phyloP scores from a whole-genome alignment of 306 rosid genomes.

The Acacia melanoxylon region DNA sequence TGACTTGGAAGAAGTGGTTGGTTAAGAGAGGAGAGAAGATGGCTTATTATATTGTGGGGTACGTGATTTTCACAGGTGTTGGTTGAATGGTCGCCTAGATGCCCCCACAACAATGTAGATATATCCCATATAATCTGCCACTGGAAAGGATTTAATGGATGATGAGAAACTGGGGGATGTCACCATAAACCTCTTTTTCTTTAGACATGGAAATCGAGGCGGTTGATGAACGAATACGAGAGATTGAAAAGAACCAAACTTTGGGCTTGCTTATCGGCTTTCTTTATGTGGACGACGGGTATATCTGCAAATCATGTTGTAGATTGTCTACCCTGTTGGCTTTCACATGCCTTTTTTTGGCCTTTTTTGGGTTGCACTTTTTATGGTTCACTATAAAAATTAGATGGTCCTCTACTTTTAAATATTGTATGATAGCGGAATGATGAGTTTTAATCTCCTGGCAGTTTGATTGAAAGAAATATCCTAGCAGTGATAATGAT shows the following conservation, averaged over 20 bases:
- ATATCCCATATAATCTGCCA: slow-evolving; percentile 53
- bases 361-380: not conserved
- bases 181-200: slow-evolving; percentile 78
- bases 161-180: slow-evolving; percentile 96
- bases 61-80: not conserved
- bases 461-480: not conserved
- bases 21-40: not conserved
- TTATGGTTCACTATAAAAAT: not conserved
- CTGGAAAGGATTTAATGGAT: slow-evolving; percentile 97
- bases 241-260: slow-evolving; percentile 83
- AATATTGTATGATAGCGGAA: not conserved
- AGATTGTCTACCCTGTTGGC: not conserved
- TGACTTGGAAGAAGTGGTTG: not conserved
- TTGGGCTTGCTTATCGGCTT: slow-evolving; percentile 95
- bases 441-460: not conserved
- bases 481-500: not conserved
- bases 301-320: slow-evolving; percentile 27
- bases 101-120: slow-evolving; percentile 33
- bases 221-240: slow-evolving; percentile 70
- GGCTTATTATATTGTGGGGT: slow-evolving; percentile 14
- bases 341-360: not conserved
- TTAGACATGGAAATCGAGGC: slow-evolving; percentile 82
- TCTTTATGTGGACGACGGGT: slow-evolving; percentile 95
- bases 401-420: not conserved
- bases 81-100: not conserved